Evolutionary conservation across 805 yeast genomes (phyloP), one percentile per base, ranked within the genome.

Genomic region (Yarrowia divulgata): DNA sequence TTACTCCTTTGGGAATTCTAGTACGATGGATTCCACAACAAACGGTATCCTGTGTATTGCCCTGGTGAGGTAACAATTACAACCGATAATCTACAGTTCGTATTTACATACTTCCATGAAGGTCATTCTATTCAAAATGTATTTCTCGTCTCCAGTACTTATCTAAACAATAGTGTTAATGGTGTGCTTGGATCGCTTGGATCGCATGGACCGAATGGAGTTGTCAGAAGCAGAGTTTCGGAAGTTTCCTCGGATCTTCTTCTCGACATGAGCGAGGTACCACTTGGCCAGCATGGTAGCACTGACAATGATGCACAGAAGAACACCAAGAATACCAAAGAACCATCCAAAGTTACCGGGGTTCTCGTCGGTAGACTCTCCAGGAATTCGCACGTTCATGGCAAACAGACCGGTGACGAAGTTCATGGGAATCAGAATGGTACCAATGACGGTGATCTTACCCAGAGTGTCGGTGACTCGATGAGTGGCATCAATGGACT

Each of bases 341-440:
- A 86, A 91, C 91, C 95, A 90, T 2, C 81, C 85, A 48, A 83
- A 78, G 1, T 71, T 73, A 1, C 72, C 82, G 14, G 57, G 57
- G 39, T 63, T 49, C 13, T 63, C 68, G 1, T 63, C 68, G 29
- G 46, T 29, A 14, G 73, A 80, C 70, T 84, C 79, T 37, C 97
- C 97, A 0, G 98, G 98, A 37, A 94, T 90, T 13, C 74, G 79
- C 19, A 94, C 98, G 78, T 94, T 94, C 99, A 94, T 94, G 75
- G 98, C 98, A 79, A 94, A 94, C 72, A 93, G 76, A 77, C 98
- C 97, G 1, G 98, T 92, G 55, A 94, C 84, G 70, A 94, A 81
- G 77, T 94, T 94, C 83, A 94, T 84, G 16, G 98, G 98, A 71
- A 94, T 90, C 39, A 94, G 81, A 74, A 94, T 83, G 0, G 98